A percentile compares a stretch with the other conserved stretches of the same genome.
Evolutionary conservation across 768 basidiomycete genomes (phyloP).

Genomic region (Tubosaeta sp.): DNA sequence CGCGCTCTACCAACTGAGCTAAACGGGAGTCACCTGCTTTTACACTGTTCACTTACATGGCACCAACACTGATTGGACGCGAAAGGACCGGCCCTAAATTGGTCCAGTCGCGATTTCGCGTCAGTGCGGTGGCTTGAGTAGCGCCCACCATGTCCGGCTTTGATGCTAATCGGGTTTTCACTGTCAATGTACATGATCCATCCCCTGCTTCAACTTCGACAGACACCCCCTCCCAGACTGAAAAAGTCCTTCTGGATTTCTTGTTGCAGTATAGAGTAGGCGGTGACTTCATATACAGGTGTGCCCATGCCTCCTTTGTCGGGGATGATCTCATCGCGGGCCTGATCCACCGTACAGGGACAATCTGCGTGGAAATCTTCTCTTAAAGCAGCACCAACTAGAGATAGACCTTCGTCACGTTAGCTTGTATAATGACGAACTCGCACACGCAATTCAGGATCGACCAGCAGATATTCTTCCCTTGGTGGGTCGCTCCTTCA

Average conservation of each 20-base stretch:
- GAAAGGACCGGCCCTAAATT: slow-evolving; percentile 30
- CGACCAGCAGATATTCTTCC: slow-evolving; percentile 86
- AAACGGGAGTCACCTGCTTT: slow-evolving; percentile 29
- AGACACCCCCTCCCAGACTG: slow-evolving; percentile 76
- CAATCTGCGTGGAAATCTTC: slow-evolving; percentile 81
- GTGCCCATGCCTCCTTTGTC: slow-evolving; percentile 15
- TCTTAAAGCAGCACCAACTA: slow-evolving; percentile 83
- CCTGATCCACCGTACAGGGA: slow-evolving; percentile 46
- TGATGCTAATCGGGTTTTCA: slow-evolving; percentile 76
- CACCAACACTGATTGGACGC: slow-evolving; percentile 9
- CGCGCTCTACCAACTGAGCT: slow-evolving; percentile 50
- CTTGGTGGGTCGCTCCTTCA: slow-evolving; percentile 48
- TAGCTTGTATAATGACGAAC: slow-evolving; percentile 86
- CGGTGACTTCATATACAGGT: slow-evolving; percentile 92
- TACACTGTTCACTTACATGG: background rate
- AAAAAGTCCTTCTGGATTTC: slow-evolving; percentile 80
- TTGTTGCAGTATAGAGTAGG: slow-evolving; percentile 84
- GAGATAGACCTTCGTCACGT: slow-evolving; percentile 81
- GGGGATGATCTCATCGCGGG: background rate
- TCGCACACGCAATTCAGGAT: slow-evolving; percentile 88
- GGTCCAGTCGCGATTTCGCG: slow-evolving; percentile 9
- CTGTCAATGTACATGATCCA: slow-evolving; percentile 71
- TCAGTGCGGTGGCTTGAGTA: background rate
- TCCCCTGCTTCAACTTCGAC: slow-evolving; percentile 47
- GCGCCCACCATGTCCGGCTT: slow-evolving; percentile 72